Evolutionary conservation across 1,139 yeast genomes (phyloP).

Genomic region (Meyerozyma elateridarum): DNA sequence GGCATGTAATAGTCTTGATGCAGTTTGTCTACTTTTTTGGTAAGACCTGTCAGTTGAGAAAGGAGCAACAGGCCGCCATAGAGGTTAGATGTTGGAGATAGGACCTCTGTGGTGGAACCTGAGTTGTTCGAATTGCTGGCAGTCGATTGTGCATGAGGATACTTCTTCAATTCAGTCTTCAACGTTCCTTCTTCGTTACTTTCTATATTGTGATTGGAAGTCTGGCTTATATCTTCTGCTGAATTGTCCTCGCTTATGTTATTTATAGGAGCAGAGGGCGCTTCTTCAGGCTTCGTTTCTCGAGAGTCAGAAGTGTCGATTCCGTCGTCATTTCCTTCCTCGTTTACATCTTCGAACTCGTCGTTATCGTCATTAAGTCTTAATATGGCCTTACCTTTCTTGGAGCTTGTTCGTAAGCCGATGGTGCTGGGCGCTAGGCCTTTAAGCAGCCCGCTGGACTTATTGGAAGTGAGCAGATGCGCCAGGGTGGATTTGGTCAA

Average conservation of each 20-base stretch:
- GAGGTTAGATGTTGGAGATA: slow-evolving; percentile 2
- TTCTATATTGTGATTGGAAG: too few relatives aligned
- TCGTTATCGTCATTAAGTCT: slow-evolving; percentile 24
- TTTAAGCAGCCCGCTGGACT: slow-evolving; percentile 2
- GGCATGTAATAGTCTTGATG: background rate
- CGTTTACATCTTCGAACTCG: slow-evolving; percentile 11
- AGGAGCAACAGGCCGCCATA: slow-evolving; percentile 6
- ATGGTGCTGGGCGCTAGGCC: background rate
- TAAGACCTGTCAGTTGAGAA: slow-evolving; percentile 4
- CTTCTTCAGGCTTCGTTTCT: too few relatives aligned
- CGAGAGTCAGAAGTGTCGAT: too few relatives aligned
- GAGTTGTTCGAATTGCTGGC: too few relatives aligned
- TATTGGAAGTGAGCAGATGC: slow-evolving; percentile 1
- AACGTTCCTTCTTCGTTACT: too few relatives aligned
- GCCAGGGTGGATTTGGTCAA: slow-evolving; percentile 28
- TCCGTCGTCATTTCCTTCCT: slow-evolving; percentile 6
- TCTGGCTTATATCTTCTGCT: too few relatives aligned
- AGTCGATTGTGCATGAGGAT: too few relatives aligned
- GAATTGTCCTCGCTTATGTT: too few relatives aligned
- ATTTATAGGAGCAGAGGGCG: too few relatives aligned
- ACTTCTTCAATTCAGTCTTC: too few relatives aligned
- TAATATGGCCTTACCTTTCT: slow-evolving; percentile 39
- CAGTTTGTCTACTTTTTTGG: slow-evolving; percentile 3
- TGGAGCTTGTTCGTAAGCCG: slow-evolving; percentile 23
- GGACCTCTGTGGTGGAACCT: too few relatives aligned